Evolutionary conservation across 1,284 basidiomycete species (phyloP), one percentile per base, ranked within the genome.

Genomic region (Mrakiaceae sp.): DNA sequence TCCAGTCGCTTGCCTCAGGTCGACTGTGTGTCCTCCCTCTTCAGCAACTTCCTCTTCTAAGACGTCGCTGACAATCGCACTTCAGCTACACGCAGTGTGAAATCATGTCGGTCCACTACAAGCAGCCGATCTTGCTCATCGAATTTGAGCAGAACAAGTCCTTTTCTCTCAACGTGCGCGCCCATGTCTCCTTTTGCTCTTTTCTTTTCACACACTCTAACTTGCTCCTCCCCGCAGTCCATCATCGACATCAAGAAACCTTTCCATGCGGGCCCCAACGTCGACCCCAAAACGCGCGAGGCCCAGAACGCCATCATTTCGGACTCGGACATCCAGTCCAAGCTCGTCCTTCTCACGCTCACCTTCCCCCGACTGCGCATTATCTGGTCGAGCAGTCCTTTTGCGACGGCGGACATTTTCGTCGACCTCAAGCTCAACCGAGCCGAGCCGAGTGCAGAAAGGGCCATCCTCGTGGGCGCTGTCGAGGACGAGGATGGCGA

Each of bases 61-160:
- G 6, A 6, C 11, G 7, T 52, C 11, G 9, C 51, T 52, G 27
- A 52, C 4, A 12, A 16, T 43, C 12, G 7, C n/a, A 2, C 16
- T 12, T 1, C 69, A 96, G 92, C 66, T 97, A 96, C 74, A 90
- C 92, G 0, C 95, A 99, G 73, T 98, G 95, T 78, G 95, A 98
- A 76, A 76, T 91, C 16, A 98, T 98, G 95, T 92, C 88, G 0
- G 87, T 88, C 5, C 88, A 98, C 74, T 98, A 98, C 78, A 94
- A 93, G 76, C 86, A 88, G 54, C 93, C 94, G 0, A 83, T 98
- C 63, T 78, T 98, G 12, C 81, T 98, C n/a, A 97, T 98, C 71
- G 95, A 99, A 73, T 99, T 98, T 70, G 95, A 98, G 71, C 91
- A 98, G 75, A 88, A 96, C 75, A 96, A 95, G 72, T 85, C 90